Evolutionary conservation across 805 yeast species (phyloP).

Genomic region (Diddensiella santjacobensis): DNA sequence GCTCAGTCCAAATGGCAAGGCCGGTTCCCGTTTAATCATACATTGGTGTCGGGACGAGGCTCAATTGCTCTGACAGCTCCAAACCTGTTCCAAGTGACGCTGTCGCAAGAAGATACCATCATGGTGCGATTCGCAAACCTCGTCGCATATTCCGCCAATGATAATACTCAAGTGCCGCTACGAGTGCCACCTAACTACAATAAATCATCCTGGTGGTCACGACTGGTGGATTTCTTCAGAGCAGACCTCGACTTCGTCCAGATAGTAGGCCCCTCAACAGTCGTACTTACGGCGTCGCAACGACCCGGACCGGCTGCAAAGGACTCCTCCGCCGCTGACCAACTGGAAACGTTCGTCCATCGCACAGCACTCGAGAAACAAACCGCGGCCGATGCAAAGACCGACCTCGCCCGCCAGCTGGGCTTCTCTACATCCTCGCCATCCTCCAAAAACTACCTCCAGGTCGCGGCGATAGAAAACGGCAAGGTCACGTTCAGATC

Average conservation of each 20-base stretch:
- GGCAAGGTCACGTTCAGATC: slow-evolving; percentile 29
- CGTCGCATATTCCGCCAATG: slow-evolving; percentile 38
- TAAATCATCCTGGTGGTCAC: not conserved
- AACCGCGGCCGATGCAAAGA: not conserved
- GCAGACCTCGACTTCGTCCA: not conserved
- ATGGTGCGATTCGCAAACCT: slow-evolving; percentile 39
- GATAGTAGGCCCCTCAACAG: not conserved
- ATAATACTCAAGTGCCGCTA: slow-evolving; percentile 5
- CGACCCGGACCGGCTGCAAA: not conserved
- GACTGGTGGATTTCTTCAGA: not conserved
- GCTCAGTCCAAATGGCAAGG: slow-evolving; percentile 25
- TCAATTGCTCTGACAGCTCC: slow-evolving; percentile 40
- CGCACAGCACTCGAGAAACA: not conserved
- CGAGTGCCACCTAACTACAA: not conserved
- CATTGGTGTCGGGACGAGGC: slow-evolving; percentile 43
- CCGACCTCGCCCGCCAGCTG: not conserved
- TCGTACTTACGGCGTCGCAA: not conserved
- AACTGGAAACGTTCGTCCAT: not conserved
- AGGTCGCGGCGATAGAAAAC: slow-evolving; percentile 29
- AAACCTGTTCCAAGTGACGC: slow-evolving; percentile 37
- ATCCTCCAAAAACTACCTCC: slow-evolving; percentile 19
- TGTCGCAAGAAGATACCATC: slow-evolving; percentile 40
- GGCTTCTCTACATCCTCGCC: not conserved
- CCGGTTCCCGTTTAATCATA: slow-evolving; percentile 28
- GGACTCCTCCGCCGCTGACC: not conserved